A percentile compares a stretch with the other conserved stretches of the same genome.
Conservation (phyloP, 768 basidiomycete species). For the Rhodotorula sphaerocarpa region DNA sequence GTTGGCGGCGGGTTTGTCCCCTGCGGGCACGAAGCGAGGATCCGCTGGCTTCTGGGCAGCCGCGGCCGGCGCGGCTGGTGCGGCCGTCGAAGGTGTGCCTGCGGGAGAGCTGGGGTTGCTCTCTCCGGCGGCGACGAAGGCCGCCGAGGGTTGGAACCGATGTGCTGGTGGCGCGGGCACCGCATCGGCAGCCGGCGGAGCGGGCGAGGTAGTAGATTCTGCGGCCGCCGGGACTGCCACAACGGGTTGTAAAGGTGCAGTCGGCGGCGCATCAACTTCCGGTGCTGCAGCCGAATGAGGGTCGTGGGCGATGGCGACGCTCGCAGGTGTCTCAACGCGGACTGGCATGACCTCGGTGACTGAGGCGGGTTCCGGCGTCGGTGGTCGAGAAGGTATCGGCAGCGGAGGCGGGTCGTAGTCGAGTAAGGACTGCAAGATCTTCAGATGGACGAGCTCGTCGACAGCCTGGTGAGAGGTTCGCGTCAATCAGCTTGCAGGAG, state of each 20-base stretch:
- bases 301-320: neutral
- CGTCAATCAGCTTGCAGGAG: neutral
- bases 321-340: too few species aligned
- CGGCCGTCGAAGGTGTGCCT: neutral
- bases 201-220: neutral
- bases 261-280: too few species aligned
- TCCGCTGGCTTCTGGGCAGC: neutral
- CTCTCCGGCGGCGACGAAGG: slow-evolving; percentile 4
- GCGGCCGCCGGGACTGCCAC: neutral
- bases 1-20: neutral
- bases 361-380: neutral
- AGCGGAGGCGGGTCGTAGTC: slow-evolving; percentile 44
- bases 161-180: neutral
- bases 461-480: slow-evolving; percentile 58
- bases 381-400: neutral
- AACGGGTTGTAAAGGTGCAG: too few species aligned
- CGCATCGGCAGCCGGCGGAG: neutral
- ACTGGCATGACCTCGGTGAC: neutral
- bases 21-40: slow-evolving; percentile 3
- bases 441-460: slow-evolving; percentile 86
- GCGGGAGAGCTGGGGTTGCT: too few species aligned
- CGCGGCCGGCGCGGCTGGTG: neutral
- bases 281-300: neutral
- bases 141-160: slow-evolving; percentile 4
- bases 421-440: slow-evolving; percentile 76